Evolutionary conservation across 2,329 filamentous ascomycete genomes (phyloP), one percentile per base, ranked within the genome.

Genomic region (Amphichorda felina): DNA sequence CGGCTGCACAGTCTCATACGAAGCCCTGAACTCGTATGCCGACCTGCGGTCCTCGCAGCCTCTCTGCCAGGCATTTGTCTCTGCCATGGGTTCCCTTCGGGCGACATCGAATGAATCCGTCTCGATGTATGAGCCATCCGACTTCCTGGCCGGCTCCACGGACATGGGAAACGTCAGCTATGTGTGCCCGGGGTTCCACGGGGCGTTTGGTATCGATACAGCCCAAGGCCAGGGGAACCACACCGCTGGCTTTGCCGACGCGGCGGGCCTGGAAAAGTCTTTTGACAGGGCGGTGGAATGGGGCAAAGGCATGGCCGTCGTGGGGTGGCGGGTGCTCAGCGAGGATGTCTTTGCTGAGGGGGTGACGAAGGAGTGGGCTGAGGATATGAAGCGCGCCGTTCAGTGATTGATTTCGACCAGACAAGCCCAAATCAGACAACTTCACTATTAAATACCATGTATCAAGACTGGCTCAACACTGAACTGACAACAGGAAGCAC

Each of bases 161-260:
- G 72, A 77, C 47, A 70, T 75, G 50, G 73, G 72, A 0, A 64
- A 77, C 41, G 50, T 77, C 37, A 73, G 66, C 44, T 68, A 76
- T 44, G 65, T 58, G 1, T 60, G 75, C 56, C 73, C 72, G 30
- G 70, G 65, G 35, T 49, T 77, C 30, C 68, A 61, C 38, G 56
- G 62, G 2, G 64, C 65, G 6, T 75, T 75, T 45, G 58, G 60
- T 14, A 72, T 75, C 40, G 55, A 54, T 13, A 59, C 68, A 3
- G 62, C 44, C 6, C 34, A 37, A 2, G 30, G 26, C 6, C 44
- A 43, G 4, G 43, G 38, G 8, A 44, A 44, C 14, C 48, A 50
- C 27, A 46, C 36, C 10, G 45, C 42, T 1, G 43, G 44, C 7
- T 50, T 50, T 32, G 42, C 44, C 22, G 40, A 42, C 36, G 45